phyloP scores from a whole-genome alignment of 2,329 filamentous ascomycete genomes.

The Colletotrichum acutatum region DNA sequence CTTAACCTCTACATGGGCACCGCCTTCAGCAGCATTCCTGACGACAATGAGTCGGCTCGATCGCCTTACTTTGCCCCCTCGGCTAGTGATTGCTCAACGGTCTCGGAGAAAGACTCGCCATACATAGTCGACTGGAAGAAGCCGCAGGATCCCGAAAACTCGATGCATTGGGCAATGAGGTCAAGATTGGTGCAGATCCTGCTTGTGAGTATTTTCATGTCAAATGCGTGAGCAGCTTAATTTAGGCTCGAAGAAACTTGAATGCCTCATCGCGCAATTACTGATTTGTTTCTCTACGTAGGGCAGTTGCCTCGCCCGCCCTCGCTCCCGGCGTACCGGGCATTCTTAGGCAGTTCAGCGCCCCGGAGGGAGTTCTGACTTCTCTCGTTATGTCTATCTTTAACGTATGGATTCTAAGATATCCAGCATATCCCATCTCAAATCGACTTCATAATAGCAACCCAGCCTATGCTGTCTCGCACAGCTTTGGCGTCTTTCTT shows the following conservation, averaged over 20 bases:
- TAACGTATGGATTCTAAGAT: slow-evolving; percentile 51
- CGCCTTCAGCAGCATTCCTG: slow-evolving; percentile 28
- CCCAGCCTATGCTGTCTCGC: slow-evolving; percentile 41
- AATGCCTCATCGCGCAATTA: not conserved
- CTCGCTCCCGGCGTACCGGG: slow-evolving; percentile 1
- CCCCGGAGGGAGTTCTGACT: slow-evolving; percentile 39
- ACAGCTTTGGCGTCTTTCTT: slow-evolving; percentile 44
- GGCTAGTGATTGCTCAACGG: not conserved
- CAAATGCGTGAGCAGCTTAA: slow-evolving; percentile 17
- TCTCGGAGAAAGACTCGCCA: not conserved
- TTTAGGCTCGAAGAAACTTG: not conserved
- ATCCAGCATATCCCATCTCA: slow-evolving; percentile 42
- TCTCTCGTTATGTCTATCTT: slow-evolving; percentile 61
- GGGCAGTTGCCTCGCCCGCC: slow-evolving; percentile 11
- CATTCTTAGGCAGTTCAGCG: slow-evolving; percentile 2
- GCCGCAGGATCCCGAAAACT: slow-evolving; percentile 11
- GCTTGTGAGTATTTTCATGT: slow-evolving; percentile 20
- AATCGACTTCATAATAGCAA: slow-evolving; percentile 45
- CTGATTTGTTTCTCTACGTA: not conserved
- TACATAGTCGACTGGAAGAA: slow-evolving; percentile 2
- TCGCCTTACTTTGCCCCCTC: not conserved
- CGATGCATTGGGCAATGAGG: slow-evolving; percentile 6
- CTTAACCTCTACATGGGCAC: slow-evolving; percentile 27
- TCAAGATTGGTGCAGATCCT: slow-evolving; percentile 24
- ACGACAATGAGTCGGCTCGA: slow-evolving; percentile 5